Conservation (phyloP, 1,284 basidiomycete genomes). For the Ustilago sp. region DNA sequence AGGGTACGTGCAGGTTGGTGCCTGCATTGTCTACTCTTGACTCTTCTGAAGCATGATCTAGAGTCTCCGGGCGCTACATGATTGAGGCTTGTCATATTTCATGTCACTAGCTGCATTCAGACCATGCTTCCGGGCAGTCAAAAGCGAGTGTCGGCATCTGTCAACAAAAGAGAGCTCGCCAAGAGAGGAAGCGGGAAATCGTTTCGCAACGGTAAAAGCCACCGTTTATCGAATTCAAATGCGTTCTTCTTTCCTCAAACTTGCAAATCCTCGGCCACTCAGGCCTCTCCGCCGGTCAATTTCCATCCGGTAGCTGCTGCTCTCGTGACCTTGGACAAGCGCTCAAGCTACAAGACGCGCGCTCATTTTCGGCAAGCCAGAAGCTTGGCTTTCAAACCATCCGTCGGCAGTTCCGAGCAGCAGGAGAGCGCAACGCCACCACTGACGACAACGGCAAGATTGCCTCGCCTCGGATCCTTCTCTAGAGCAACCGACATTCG, state of each 20-base stretch:
- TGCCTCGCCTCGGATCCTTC: conserved; percentile 1
- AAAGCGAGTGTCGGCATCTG: conserved; percentile 7
- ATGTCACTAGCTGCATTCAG: not conserved
- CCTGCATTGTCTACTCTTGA: not conserved
- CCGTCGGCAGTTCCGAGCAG: not conserved
- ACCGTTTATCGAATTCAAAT: conserved; percentile 3
- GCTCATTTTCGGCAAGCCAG: not conserved
- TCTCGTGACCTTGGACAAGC: not conserved
- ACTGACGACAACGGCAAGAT: not conserved
- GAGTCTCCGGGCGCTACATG: conserved; percentile 3
- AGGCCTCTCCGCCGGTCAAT: conserved; percentile 4
- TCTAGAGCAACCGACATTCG: conserved; percentile 1
- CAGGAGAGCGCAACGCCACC: not conserved
- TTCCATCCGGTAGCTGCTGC: not conserved
- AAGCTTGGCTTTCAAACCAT: not conserved
- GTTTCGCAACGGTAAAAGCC: not conserved
- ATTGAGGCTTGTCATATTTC: not conserved
- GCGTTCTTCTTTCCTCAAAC: conserved; percentile 1
- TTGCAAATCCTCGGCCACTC: not conserved
- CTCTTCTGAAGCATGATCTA: not conserved
- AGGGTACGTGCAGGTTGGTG: not conserved
- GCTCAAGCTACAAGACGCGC: not conserved
- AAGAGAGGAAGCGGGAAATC: conserved; percentile 5
- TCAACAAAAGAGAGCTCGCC: not conserved
- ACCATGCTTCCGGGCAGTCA: conserved; percentile 3